Base-by-base conservation (phyloP, 352 stramenopile species). In the Pythium coloratum region DNA sequence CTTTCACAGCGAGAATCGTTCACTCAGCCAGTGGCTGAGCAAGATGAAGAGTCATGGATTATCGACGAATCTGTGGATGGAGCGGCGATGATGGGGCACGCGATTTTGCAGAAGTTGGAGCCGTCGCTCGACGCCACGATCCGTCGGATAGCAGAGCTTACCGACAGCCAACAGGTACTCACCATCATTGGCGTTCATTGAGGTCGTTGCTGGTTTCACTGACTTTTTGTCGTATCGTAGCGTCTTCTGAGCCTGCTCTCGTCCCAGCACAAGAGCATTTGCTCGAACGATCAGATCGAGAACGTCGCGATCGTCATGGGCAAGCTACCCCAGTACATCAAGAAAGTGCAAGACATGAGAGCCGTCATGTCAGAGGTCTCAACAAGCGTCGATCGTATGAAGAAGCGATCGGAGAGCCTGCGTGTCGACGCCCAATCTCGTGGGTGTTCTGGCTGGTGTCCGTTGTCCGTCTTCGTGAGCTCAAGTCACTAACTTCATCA, bases 391-490 rank as follows among this genome's bases (percentile, higher is more conserved):
- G 83, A 91, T 9, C 81, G 76, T 53, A 91, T 91, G 80, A 91
- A 90, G 74, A 82, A 78, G 51, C 83, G 84, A 38, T 76, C 80
- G 14, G 85, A 93, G 57, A 78, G 53, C 42, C 59, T 93, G 6
- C 83, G 83, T n/a, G 78, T 93, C 33, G 85, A 93, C 36, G 83
- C 85, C 2, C 85, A 93, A 63, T 93, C 85, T 13, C 68, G 84
- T 93, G 81, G 67, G 84, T 82, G 12, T n/a, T 9, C 10, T 16
- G 20, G 20, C 20, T 50, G 34, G 8, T 47, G 20, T 30, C 24
- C 10, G 14, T 46, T 24, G 3, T 49, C 10, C 3, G n/a, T n/a
- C 42, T 33, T 57, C 38, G 38, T 14, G 24, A 51, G 47, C 12
- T 70, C n/a, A 68, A 32, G 20, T 24, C 20, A 24, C 20, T 24